Percentiles rank a stretch among this genome's conserved stretches.
phyloP scores from a whole-genome alignment of 2,329 filamentous ascomycete genomes.

The Aspergillus sp. region DNA sequence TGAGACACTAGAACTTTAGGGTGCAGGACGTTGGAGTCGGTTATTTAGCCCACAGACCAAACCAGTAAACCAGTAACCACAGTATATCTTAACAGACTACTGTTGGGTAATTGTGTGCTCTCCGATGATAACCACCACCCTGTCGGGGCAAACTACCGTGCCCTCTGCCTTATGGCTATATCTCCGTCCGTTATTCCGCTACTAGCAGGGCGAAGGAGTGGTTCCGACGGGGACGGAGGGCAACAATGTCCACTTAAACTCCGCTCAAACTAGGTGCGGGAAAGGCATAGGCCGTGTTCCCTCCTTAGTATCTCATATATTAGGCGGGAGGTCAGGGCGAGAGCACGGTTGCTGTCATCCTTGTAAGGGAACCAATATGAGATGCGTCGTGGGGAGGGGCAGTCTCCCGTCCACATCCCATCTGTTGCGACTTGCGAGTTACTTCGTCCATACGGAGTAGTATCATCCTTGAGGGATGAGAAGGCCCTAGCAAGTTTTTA shows the following conservation, averaged over 20 bases:
- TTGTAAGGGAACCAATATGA: background rate
- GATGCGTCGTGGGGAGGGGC: background rate
- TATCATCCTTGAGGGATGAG: no score
- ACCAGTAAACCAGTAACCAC: no score
- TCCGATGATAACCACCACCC: background rate
- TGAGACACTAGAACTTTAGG: background rate
- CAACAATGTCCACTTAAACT: background rate
- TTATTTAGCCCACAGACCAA: background rate
- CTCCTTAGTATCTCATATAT: background rate
- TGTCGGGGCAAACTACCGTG: background rate
- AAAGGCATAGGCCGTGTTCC: background rate
- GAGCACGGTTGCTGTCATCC: background rate
- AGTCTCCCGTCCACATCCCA: background rate
- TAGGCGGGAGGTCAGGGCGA: background rate
- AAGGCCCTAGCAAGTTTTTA: no score
- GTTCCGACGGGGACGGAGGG: background rate
- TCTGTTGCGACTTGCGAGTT: no score
- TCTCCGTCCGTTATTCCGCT: conserved; percentile 1
- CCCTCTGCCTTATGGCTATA: conserved; percentile 5
- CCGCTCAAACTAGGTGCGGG: background rate
- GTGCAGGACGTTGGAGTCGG: background rate
- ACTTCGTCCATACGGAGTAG: no score
- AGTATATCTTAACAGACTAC: no score
- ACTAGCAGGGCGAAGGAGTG: background rate
- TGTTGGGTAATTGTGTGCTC: background rate